A percentile compares a stretch with the other conserved stretches of the same genome.
phyloP scores from a whole-genome alignment of 768 basidiomycete species.

The Atractiella rhizophila region DNA sequence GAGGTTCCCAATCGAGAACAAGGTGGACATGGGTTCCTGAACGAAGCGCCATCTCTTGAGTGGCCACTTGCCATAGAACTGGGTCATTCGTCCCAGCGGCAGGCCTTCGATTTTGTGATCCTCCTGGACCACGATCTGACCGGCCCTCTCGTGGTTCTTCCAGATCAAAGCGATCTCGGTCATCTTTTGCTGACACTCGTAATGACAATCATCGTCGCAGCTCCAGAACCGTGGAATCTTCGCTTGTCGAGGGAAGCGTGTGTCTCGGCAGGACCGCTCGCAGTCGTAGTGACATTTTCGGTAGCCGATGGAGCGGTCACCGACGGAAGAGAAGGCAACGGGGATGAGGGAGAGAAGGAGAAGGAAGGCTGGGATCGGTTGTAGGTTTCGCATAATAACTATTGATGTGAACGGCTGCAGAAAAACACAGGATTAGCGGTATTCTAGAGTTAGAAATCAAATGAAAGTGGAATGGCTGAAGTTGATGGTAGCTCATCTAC shows the following conservation, averaged over 20 bases:
- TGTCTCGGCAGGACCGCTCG: conserved; percentile 22
- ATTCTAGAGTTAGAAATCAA: too few species aligned
- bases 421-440: too few species aligned
- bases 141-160: conserved; percentile 17
- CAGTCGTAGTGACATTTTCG: conserved; percentile 31
- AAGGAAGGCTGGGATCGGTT: too few species aligned
- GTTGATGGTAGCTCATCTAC: too few species aligned
- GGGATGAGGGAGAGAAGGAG: background rate
- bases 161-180: conserved; percentile 32
- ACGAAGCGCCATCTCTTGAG: conserved; percentile 69
- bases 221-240: conserved; percentile 58
- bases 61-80: conserved; percentile 93
- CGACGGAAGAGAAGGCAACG: conserved; percentile 28
- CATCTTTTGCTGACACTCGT: conserved; percentile 48
- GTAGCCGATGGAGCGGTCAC: conserved; percentile 36
- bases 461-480: too few species aligned
- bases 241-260: conserved; percentile 28
- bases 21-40: conserved; percentile 80
- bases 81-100: conserved; percentile 27
- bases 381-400: too few species aligned
- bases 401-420: too few species aligned
- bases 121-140: background rate
- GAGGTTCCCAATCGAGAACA: conserved; percentile 69
- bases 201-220: conserved; percentile 66
- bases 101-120: conserved; percentile 11